Evolutionary conservation across 75 land plant genomes (phyloP).

Genomic region (Selaginella tamariscina): DNA sequence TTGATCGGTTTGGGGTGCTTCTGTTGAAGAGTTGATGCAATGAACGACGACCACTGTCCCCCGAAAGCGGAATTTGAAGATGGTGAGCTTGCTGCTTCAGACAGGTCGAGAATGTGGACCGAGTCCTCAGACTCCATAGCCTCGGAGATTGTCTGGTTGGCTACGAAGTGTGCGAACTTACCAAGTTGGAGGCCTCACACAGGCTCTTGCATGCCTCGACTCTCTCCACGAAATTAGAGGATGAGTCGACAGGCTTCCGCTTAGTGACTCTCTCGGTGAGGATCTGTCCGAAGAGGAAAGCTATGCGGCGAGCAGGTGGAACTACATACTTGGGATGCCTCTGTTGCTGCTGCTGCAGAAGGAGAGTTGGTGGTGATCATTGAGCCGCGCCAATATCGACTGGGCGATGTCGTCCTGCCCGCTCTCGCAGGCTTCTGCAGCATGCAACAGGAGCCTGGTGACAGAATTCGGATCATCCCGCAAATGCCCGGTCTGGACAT

Average conservation of each 20-base stretch:
- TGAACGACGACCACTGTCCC: constrained; percentile 76
- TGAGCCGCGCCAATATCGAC: constrained; percentile 87
- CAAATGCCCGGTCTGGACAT: background rate
- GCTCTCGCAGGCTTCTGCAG: constrained; percentile 50
- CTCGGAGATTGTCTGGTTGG: constrained; percentile 74
- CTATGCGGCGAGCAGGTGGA: background rate
- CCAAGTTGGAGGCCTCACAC: constrained; percentile 53
- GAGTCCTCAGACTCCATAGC: constrained; percentile 41
- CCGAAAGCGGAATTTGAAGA: constrained; percentile 34
- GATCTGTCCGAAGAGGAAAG: background rate
- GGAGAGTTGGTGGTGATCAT: constrained; percentile 43
- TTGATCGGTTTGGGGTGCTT: background rate
- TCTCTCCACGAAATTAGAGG: constrained; percentile 36
- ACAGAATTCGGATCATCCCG: background rate
- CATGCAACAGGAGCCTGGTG: constrained; percentile 32
- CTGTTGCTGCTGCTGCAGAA: background rate
- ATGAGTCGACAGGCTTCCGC: background rate
- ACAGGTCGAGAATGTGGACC: constrained; percentile 71
- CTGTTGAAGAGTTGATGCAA: constrained; percentile 7
- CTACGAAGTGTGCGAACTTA: constrained; percentile 71
- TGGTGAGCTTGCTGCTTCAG: constrained; percentile 17
- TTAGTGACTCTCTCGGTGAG: background rate
- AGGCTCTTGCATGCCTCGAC: constrained; percentile 55
- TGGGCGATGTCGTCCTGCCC: constrained; percentile 40
- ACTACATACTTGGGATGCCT: background rate